Evolutionary conservation across 768 basidiomycete species (phyloP).

Genomic region (Lentinula boryana): DNA sequence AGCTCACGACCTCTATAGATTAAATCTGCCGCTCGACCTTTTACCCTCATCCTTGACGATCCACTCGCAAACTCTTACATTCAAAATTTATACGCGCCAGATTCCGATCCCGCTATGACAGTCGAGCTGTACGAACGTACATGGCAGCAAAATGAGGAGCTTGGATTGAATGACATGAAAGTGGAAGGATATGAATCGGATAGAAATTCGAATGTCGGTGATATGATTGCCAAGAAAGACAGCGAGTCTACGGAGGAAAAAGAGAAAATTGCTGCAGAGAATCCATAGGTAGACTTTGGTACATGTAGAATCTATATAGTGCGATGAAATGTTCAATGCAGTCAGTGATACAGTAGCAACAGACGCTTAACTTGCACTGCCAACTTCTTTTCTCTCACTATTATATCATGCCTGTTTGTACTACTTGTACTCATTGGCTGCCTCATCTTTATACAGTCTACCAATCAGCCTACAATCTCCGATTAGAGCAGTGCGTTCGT

Average conservation of each 20-base stretch:
- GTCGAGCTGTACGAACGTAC: slow-evolving; percentile 79
- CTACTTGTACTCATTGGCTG: slow-evolving; percentile 59
- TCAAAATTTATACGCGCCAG: slow-evolving; percentile 96
- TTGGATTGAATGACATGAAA: slow-evolving; percentile 88
- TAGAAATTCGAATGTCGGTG: slow-evolving; percentile 18
- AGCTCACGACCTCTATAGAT: slow-evolving; percentile 38
- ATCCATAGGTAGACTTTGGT: no score
- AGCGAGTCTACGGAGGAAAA: neutral
- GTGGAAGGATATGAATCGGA: slow-evolving; percentile 65
- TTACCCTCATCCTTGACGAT: slow-evolving; percentile 93
- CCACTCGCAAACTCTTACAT: slow-evolving; percentile 94
- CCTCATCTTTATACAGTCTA: slow-evolving; percentile 79
- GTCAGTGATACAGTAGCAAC: no score
- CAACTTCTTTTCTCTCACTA: neutral
- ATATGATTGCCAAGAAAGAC: neutral
- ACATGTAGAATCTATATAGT: no score
- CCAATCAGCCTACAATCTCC: slow-evolving; percentile 68
- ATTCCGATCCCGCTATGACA: slow-evolving; percentile 91
- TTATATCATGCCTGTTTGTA: slow-evolving; percentile 70
- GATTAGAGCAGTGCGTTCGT: slow-evolving; percentile 82
- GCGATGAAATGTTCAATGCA: no score
- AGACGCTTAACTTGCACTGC: neutral
- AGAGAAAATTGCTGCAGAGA: neutral
- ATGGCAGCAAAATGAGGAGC: slow-evolving; percentile 89
- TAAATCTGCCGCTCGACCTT: slow-evolving; percentile 71